Evolutionary conservation across 1,284 basidiomycete species (phyloP), one percentile per base, ranked within the genome.

Genomic region (Meripilus lineatus): DNA sequence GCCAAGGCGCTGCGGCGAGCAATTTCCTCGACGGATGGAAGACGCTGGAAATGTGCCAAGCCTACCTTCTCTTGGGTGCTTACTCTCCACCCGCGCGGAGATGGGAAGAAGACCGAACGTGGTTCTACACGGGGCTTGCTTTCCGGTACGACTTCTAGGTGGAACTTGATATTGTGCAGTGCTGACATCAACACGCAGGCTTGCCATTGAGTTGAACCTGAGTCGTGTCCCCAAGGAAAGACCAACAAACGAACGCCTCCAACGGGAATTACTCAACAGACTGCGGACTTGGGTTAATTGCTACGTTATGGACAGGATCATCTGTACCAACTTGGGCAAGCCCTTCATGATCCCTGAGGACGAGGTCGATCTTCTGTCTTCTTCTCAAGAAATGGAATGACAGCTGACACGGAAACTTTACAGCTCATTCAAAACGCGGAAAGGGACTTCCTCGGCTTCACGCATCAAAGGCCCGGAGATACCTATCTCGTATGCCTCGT

Each of bases 211-310:
- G 53, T 62, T 75, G 32, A 69, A 71, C 46, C 53, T 75, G 32
- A 68, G 72, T 50, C 58, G 66, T 36, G 65, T 67, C 26, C 59
- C 63, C 6, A 55, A 57, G 0, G 56, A 56, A 2, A 61, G 55
- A n/a, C 59, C 68, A 18, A 40, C 46, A 1, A 61, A 64, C 38
- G 67, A 69, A 46, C 56, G 59, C 14, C 56, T 62, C 32, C 68
- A 71, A 56, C 65, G 72, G 18, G 72, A 75, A 54, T 61, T 68
- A 28, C 58, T 71, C 36, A 75, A 74, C 51, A 60, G 71, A 5
- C 65, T 67, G 20, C 63, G 72, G 32, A 71, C 69, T 21, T 74
- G 71, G 70, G 59, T 72, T 51, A 62, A 70, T 50, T 73, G 71
- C 58, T 72, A 67, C 54, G 65, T 66, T 42, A 55, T 74, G 47